Percentiles rank a stretch among this genome's conserved stretches.
These are phyloP conservation scores for Microsporum audouinii DNA, from an alignment of 2,329 filamentous ascomycete species.

Conservation along the genomic window DNA sequence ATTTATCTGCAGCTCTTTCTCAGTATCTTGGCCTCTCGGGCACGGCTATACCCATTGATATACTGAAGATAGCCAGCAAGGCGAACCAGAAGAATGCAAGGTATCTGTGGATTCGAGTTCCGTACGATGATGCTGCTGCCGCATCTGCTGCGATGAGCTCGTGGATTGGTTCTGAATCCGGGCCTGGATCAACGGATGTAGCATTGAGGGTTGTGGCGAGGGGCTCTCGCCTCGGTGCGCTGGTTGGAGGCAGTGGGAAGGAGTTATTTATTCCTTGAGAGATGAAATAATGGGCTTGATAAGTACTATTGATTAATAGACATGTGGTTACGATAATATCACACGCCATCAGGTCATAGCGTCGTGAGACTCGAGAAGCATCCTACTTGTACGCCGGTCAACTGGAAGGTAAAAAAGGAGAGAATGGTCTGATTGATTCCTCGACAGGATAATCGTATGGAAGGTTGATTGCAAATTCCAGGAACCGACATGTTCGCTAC, in stretches of 20 bases:
- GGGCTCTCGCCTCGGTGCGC: constrained; percentile 27
- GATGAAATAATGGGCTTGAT: neutral
- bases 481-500: neutral
- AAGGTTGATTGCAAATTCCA: neutral
- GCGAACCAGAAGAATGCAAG: constrained; percentile 9
- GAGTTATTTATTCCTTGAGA: constrained; percentile 26
- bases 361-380: neutral
- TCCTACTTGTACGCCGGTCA: neutral
- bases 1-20: constrained; percentile 36
- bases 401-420: no score
- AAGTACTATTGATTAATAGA: neutral
- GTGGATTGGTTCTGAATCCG: constrained; percentile 30
- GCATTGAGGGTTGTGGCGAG: constrained; percentile 31
- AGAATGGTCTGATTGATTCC: no score
- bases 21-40: constrained; percentile 39
- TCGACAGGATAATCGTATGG: no score
- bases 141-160: constrained; percentile 37
- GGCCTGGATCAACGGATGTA: constrained; percentile 13
- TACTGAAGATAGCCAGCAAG: constrained; percentile 29
- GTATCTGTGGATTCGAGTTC: constrained; percentile 35
- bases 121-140: constrained; percentile 33
- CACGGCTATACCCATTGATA: constrained; percentile 38
- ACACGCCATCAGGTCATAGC: neutral
- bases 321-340: no score
- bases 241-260: constrained; percentile 25